These are phyloP conservation scores for Candida wancherniae DNA, from an alignment of 805 yeast species.

Conservation along the genomic window DNA sequence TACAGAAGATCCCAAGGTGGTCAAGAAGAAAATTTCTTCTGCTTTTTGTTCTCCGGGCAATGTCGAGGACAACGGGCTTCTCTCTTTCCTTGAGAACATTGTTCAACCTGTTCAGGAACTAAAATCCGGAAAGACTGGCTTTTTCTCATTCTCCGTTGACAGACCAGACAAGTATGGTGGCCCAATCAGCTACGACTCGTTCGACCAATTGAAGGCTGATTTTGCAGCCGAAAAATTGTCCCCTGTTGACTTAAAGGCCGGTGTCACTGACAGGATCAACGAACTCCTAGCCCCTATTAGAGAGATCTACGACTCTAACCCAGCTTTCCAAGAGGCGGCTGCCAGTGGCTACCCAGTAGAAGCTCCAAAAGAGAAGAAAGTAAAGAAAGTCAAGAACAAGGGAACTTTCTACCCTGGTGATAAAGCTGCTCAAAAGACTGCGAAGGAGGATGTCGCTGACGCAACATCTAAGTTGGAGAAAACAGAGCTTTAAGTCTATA, in stretches of 20 bases:
- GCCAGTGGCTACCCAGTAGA: slow-evolving; percentile 82
- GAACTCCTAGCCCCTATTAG: slow-evolving; percentile 79
- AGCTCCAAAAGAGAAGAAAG: slow-evolving; percentile 55
- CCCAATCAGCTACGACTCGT: slow-evolving; percentile 63
- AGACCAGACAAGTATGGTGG: slow-evolving; percentile 99
- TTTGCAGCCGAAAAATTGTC: slow-evolving; percentile 70
- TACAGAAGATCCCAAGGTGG: slow-evolving; percentile 80
- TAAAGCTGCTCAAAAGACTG: slow-evolving; percentile 16
- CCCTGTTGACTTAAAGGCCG: slow-evolving; percentile 91
- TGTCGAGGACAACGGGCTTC: slow-evolving; percentile 83
- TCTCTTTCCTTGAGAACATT: slow-evolving; percentile 81
- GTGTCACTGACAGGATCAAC: slow-evolving; percentile 84
- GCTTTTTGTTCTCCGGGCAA: slow-evolving; percentile 96
- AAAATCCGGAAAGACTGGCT: slow-evolving; percentile 49
- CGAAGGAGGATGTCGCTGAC: slow-evolving; percentile 24
- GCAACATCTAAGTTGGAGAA: slow-evolving; percentile 36
- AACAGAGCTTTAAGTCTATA: too few relatives aligned
- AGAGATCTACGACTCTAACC: slow-evolving; percentile 53
- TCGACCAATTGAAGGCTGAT: slow-evolving; percentile 67
- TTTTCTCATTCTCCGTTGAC: slow-evolving; percentile 65
- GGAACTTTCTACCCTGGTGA: slow-evolving; percentile 88
- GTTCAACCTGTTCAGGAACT: slow-evolving; percentile 82
- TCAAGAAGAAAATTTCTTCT: slow-evolving; percentile 83
- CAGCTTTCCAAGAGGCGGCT: slow-evolving; percentile 72
- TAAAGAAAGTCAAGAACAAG: slow-evolving; percentile 76